Base-by-base conservation (phyloP, 169 alveolate species). In the Babesia gibsoni region DNA sequence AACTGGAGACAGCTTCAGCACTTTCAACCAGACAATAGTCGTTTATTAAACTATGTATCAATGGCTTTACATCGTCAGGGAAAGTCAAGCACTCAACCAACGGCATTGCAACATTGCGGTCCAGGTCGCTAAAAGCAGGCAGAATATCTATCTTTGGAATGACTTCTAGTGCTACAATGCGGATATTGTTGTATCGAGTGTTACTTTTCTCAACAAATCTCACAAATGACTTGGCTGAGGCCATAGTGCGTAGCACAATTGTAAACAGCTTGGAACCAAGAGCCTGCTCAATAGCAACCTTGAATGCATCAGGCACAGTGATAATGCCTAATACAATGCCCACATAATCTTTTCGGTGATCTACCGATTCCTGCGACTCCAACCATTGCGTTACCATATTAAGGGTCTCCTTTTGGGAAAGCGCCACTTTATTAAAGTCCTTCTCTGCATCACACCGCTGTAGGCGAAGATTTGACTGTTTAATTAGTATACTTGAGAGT, bases 231-330 rank as follows among this genome's bases (percentile, higher is more conserved):
- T 57, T 54, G 3, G 87, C 87, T 30, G 27, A 54, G 7, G 43
- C 32, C 67, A 78, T 67, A 0, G 61, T 78, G 23, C 69, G 57
- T 12, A 78, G 75, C 32, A 78, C 68, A 20, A 78, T 56, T 1
- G 81, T 78, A 25, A 78, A 78, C 58, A 78, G 42, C 46, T 67
- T 78, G 7, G 66, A 10, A 32, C 87, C 82, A 4, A 78, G 61
- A 2, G 67, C 58, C 43, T 78, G 81, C 66, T 78, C 87, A 0
- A 78, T 27, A 4, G 82, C 81, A 4, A 61, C 42, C 52, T 65
- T 67, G 48, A 63, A 78, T 23, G 66, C 87, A n/a, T 52, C 74
- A 20, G 45, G 43, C 35, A 66, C 57, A 25, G 36, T 63, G 27
- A 78, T 20, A 8, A 67, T 7, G 41, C 58, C 87, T 16, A 78